Evolutionary conservation across 2,329 filamentous ascomycete species (phyloP).

Genomic region (Coniochaeta pulveracea): DNA sequence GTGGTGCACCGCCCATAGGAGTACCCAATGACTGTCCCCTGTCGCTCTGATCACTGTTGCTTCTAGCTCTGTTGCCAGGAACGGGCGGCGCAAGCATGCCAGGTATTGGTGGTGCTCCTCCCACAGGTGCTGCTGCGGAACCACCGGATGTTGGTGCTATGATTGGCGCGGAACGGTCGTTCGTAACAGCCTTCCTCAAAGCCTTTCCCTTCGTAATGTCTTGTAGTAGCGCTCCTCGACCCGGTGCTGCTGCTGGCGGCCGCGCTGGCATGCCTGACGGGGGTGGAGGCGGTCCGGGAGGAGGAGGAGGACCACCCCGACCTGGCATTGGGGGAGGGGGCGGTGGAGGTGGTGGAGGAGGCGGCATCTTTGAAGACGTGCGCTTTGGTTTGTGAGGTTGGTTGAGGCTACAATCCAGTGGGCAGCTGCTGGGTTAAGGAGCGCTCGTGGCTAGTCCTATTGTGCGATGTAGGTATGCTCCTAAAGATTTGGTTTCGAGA

Average conservation of each 20-base stretch:
- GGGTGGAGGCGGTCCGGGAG: conserved; percentile 55
- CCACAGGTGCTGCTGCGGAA: conserved; percentile 50
- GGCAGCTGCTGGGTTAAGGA: too few relatives aligned
- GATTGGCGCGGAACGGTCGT: conserved; percentile 79
- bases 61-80: conserved; percentile 61
- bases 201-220: conserved; percentile 76
- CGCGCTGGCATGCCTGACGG: conserved; percentile 44
- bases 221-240: conserved; percentile 75
- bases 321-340: conserved; percentile 53
- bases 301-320: conserved; percentile 45
- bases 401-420: too few relatives aligned
- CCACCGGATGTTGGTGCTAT: conserved; percentile 46
- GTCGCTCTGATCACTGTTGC: conserved; percentile 67
- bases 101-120: conserved; percentile 74
- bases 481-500: too few relatives aligned
- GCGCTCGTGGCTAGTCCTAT: too few relatives aligned
- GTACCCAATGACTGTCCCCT: conserved; percentile 28
- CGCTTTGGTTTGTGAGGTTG: too few relatives aligned
- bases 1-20: conserved; percentile 54
- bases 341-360: conserved; percentile 57
- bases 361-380: too few relatives aligned
- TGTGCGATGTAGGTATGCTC: too few relatives aligned
- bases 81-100: conserved; percentile 61
- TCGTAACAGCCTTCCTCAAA: conserved; percentile 79
- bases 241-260: conserved; percentile 31